Percentiles rank a stretch among this genome's conserved stretches.
Conservation (phyloP, 2,329 filamentous ascomycete species). For the Rachicladosporium sp. region DNA sequence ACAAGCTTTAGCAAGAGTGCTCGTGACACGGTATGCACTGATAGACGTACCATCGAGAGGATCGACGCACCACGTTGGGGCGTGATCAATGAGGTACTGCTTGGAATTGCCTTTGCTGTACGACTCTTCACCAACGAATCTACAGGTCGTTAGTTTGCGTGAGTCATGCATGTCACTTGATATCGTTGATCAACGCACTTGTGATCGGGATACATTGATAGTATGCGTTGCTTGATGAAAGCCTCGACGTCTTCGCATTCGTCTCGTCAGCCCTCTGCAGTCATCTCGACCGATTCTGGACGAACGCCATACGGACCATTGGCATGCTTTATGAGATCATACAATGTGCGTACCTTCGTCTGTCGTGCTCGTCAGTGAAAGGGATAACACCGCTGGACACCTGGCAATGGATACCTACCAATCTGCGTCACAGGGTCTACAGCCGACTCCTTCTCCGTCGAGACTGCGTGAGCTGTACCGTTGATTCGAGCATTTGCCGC, state of each 20-base stretch:
- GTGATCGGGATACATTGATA: constrained; percentile 50
- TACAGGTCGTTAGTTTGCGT: constrained; percentile 20
- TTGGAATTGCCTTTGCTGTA: constrained; percentile 58
- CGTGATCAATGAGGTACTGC: constrained; percentile 51
- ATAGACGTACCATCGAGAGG: constrained; percentile 49
- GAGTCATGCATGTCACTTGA: too few species aligned
- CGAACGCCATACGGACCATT: too few species aligned
- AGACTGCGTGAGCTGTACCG: constrained; percentile 25
- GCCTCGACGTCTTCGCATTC: constrained; percentile 50
- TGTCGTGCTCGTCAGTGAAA: too few species aligned
- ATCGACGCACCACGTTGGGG: constrained; percentile 65
- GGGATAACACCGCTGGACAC: too few species aligned
- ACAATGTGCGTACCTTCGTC: too few species aligned
- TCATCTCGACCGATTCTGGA: too few species aligned
- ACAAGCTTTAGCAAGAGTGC: background rate
- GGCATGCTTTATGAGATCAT: too few species aligned
- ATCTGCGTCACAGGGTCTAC: constrained; percentile 70
- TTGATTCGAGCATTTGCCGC: constrained; percentile 47
- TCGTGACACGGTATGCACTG: background rate
- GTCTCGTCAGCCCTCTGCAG: constrained; percentile 2
- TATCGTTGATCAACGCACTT: constrained; percentile 31
- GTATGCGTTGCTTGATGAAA: constrained; percentile 52
- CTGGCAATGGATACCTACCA: constrained; percentile 31
- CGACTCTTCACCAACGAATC: constrained; percentile 66
- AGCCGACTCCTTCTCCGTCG: constrained; percentile 58